A percentile compares a stretch with the other conserved stretches of the same genome.
phyloP scores from a whole-genome alignment of 1,284 basidiomycete genomes.

The Porogramme epimiltina region DNA sequence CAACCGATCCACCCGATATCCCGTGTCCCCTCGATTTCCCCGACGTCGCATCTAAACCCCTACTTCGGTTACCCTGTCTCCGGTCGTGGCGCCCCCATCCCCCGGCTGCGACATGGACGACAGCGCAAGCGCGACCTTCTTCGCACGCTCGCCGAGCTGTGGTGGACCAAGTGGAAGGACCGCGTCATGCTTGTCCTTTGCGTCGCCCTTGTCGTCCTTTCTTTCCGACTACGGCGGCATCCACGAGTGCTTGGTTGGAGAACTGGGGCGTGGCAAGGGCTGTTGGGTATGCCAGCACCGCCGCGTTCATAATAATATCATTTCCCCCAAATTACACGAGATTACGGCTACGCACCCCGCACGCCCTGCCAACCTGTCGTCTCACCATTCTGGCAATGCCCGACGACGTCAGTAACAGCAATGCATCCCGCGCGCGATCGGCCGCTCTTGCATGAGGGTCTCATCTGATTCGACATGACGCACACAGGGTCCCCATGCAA shows the following conservation, averaged over 20 bases:
- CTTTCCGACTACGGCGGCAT: slow-evolving; percentile 8
- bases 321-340: no score
- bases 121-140: slow-evolving; percentile 71
- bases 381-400: no score
- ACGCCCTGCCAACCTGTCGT: no score
- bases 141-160: slow-evolving; percentile 63
- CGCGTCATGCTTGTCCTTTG: slow-evolving; percentile 33
- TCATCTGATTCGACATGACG: no score
- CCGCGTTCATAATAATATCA: background rate
- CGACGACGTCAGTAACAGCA: no score
- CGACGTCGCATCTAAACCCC: slow-evolving; percentile 69
- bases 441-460: no score
- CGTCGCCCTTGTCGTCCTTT: slow-evolving; percentile 18
- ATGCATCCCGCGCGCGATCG: no score
- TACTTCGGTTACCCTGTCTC: slow-evolving; percentile 82
- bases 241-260: slow-evolving; percentile 14
- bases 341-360: no score
- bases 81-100: slow-evolving; percentile 26
- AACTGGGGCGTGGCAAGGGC: background rate
- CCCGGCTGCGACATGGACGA: slow-evolving; percentile 57
- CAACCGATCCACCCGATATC: background rate
- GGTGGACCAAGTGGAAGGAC: slow-evolving; percentile 64
- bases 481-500: no score
- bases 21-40: slow-evolving; percentile 36
- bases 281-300: slow-evolving; percentile 4